Evolutionary conservation across 139 green algal species (phyloP).

Genomic region (Chlamydomonas schloesseri): DNA sequence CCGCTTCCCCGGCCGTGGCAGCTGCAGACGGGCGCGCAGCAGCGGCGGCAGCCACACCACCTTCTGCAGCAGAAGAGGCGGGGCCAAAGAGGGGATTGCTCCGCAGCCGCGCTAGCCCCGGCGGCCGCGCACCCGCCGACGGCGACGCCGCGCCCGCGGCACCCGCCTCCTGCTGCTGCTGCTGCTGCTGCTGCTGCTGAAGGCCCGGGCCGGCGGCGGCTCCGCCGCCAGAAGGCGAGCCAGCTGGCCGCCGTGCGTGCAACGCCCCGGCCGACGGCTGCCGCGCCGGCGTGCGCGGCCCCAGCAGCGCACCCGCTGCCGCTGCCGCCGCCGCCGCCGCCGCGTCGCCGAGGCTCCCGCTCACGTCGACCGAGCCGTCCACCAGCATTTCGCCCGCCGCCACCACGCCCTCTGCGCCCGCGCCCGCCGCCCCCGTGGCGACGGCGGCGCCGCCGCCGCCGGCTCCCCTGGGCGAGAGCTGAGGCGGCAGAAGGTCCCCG

Average conservation of each 20-base stretch:
- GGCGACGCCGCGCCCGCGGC: too few species aligned
- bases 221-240: too few species aligned
- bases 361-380: background rate
- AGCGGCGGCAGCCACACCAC: background rate
- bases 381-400: too few species aligned
- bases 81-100: conserved; percentile 33
- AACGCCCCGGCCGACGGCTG: background rate
- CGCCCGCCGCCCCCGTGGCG: too few species aligned
- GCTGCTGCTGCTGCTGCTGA: too few species aligned
- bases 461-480: too few species aligned
- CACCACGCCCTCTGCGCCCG: too few species aligned
- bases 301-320: background rate
- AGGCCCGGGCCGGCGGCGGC: too few species aligned
- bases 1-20: too few species aligned
- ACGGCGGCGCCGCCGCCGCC: too few species aligned
- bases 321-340: background rate
- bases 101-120: background rate
- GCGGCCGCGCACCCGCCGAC: background rate
- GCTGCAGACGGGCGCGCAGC: background rate
- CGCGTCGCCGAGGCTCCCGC: background rate
- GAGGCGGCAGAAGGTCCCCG: too few species aligned
- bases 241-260: background rate
- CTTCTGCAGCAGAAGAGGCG: background rate
- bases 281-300: conserved; percentile 2
- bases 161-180: too few species aligned